Percentiles rank a stretch among this genome's conserved stretches.
Conservation (phyloP, 805 yeast species). For the Zygosaccharomyces gambellarensis region DNA sequence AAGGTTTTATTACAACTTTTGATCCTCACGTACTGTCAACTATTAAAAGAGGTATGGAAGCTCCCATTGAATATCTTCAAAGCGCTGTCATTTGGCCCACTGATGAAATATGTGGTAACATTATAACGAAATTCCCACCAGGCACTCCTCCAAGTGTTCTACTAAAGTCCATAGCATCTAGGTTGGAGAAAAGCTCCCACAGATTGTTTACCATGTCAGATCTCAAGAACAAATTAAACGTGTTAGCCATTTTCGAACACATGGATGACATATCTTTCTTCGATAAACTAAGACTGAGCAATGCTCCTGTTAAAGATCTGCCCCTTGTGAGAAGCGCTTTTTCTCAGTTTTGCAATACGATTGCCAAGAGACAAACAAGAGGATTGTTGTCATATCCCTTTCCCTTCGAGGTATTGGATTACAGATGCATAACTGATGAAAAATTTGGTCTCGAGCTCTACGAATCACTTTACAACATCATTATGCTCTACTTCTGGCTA, state of each 20-base stretch:
- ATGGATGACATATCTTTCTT: constrained; percentile 43
- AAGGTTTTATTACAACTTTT: constrained; percentile 55
- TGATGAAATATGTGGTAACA: constrained; percentile 59
- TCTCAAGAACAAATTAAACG: constrained; percentile 34
- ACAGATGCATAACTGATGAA: constrained; percentile 24
- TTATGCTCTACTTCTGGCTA: constrained; percentile 77
- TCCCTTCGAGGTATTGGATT: constrained; percentile 30
- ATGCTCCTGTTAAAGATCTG: constrained; percentile 54
- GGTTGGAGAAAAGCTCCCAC: constrained; percentile 19
- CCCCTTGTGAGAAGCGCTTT: constrained; percentile 41
- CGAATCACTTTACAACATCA: constrained; percentile 64
- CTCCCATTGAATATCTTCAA: constrained; percentile 47
- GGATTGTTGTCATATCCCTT: constrained; percentile 50
- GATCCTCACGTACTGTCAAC: constrained; percentile 39
- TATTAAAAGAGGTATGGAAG: constrained; percentile 45
- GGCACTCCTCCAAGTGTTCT: constrained; percentile 44
- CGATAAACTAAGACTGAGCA: constrained; percentile 54
- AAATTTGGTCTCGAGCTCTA: constrained; percentile 28
- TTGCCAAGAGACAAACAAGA: constrained; percentile 50
- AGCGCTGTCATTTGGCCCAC: constrained; percentile 82
- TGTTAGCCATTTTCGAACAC: constrained; percentile 43
- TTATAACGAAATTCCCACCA: constrained; percentile 56
- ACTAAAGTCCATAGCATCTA: constrained; percentile 42
- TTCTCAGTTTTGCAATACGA: constrained; percentile 45
- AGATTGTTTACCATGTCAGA: constrained; percentile 28